Conservation (phyloP, 1,139 yeast genomes). For the Lodderomyces margitis region DNA sequence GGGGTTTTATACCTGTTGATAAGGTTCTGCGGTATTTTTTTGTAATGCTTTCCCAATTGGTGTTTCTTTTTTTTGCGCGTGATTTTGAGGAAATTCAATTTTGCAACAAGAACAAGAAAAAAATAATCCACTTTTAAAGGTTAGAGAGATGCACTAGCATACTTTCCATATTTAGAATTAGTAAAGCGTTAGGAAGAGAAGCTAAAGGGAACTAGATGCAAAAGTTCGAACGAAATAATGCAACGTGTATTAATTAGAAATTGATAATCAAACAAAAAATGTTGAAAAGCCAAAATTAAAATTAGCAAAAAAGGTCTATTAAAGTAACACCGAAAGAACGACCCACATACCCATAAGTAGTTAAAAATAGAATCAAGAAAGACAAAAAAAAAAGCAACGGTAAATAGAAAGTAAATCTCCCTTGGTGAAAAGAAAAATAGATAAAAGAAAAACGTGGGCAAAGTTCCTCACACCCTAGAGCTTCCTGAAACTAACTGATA, state of each 20-base stretch:
- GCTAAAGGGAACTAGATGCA: too few species aligned
- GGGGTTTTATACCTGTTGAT: too few species aligned
- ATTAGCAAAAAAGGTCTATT: not conserved
- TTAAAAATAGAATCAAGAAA: not conserved
- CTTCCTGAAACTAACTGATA: constrained; percentile 13
- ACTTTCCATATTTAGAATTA: too few species aligned
- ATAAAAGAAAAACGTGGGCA: too few species aligned
- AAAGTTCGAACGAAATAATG: too few species aligned
- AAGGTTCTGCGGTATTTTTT: too few species aligned
- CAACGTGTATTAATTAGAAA: not conserved
- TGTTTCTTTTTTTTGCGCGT: too few species aligned
- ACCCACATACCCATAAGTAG: not conserved
- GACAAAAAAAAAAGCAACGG: not conserved
- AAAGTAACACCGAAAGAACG: not conserved
- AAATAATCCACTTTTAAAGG: not conserved
- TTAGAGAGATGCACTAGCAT: too few species aligned
- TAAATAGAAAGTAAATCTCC: too few species aligned
- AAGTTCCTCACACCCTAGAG: not conserved
- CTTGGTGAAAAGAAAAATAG: too few species aligned
- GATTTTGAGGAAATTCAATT: not conserved
- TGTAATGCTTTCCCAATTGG: not conserved
- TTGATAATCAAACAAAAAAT: not conserved
- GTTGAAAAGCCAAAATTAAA: not conserved
- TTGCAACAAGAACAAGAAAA: not conserved
- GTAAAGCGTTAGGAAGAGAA: too few species aligned